Conservation (phyloP, 768 basidiomycete genomes). For the Lactarius hatsudake region DNA sequence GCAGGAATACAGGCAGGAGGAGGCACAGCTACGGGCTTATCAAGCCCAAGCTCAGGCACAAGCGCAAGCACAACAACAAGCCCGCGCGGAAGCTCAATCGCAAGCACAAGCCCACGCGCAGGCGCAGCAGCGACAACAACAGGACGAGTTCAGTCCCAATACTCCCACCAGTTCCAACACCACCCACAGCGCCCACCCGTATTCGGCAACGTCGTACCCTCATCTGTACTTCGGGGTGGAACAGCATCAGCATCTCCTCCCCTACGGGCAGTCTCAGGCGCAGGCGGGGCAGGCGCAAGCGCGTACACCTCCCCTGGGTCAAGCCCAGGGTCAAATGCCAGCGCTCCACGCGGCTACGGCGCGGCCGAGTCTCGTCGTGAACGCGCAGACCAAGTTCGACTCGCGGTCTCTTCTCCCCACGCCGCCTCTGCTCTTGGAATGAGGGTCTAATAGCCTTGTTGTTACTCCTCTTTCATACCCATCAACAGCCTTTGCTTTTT, state of each 20-base stretch:
- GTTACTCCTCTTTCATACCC: not conserved
- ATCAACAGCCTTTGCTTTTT: not conserved
- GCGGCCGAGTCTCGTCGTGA: slow-evolving; percentile 22
- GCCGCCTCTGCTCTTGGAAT: slow-evolving; percentile 26
- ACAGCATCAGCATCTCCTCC: slow-evolving; percentile 21
- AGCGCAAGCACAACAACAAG: slow-evolving; percentile 22
- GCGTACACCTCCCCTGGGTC: slow-evolving; percentile 25
- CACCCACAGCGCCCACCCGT: slow-evolving; percentile 22
- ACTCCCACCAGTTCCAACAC: slow-evolving; percentile 13
- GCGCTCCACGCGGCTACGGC: slow-evolving; percentile 23
- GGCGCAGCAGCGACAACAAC: slow-evolving; percentile 1
- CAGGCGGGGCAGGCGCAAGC: slow-evolving; percentile 15
- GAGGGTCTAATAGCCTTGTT: slow-evolving; percentile 12
- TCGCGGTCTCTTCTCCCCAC: slow-evolving; percentile 28
- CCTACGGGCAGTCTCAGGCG: slow-evolving; percentile 20
- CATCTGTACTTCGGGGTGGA: slow-evolving; percentile 23
- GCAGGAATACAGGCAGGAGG: slow-evolving; percentile 43
- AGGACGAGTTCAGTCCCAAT: slow-evolving; percentile 3
- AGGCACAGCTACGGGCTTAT: slow-evolving; percentile 29
- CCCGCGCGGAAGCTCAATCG: slow-evolving; percentile 25
- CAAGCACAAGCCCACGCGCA: slow-evolving; percentile 23
- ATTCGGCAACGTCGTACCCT: slow-evolving; percentile 23
- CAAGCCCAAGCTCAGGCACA: slow-evolving; percentile 30
- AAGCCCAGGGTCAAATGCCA: slow-evolving; percentile 21
- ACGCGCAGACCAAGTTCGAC: slow-evolving; percentile 23